Conservation (phyloP, 1,139 yeast species). For the Yamadazyma sp. region DNA sequence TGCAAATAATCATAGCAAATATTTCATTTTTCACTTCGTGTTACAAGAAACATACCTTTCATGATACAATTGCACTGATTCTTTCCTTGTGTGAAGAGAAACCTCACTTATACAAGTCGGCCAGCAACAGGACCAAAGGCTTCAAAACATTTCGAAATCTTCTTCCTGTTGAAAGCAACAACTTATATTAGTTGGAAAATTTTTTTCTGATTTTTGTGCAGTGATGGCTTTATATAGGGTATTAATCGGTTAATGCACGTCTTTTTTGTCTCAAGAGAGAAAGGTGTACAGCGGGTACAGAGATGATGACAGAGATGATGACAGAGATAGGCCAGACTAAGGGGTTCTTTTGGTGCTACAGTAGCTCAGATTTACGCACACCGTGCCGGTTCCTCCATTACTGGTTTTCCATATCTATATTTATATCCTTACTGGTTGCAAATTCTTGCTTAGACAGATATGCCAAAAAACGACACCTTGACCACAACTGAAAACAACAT, state of each 20-base stretch:
- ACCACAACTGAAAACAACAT: slow-evolving; percentile 45
- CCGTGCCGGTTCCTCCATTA: too few relatives aligned
- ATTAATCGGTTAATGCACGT: neutral
- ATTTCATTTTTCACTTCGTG: too few relatives aligned
- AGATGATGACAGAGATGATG: too few relatives aligned
- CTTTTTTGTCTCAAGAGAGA: neutral
- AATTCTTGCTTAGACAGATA: slow-evolving; percentile 2
- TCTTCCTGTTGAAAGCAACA: neutral
- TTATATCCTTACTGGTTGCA: neutral
- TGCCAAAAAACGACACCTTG: slow-evolving; percentile 52
- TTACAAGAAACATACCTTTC: slow-evolving; percentile 5
- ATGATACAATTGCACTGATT: neutral
- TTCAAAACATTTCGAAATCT: neutral
- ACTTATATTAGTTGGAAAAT: neutral
- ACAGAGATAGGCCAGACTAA: too few relatives aligned
- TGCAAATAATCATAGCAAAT: slow-evolving; percentile 68
- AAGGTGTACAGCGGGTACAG: too few relatives aligned
- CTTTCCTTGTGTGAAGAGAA: too few relatives aligned
- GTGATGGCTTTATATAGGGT: neutral
- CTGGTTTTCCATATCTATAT: too few relatives aligned
- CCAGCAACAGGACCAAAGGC: neutral
- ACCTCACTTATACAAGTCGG: too few relatives aligned
- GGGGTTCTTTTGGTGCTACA: too few relatives aligned
- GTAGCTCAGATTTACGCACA: too few relatives aligned
- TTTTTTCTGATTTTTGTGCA: slow-evolving; percentile 1